Evolutionary conservation across 805 yeast genomes (phyloP).

Genomic region (Blastobotrys muscicola): DNA sequence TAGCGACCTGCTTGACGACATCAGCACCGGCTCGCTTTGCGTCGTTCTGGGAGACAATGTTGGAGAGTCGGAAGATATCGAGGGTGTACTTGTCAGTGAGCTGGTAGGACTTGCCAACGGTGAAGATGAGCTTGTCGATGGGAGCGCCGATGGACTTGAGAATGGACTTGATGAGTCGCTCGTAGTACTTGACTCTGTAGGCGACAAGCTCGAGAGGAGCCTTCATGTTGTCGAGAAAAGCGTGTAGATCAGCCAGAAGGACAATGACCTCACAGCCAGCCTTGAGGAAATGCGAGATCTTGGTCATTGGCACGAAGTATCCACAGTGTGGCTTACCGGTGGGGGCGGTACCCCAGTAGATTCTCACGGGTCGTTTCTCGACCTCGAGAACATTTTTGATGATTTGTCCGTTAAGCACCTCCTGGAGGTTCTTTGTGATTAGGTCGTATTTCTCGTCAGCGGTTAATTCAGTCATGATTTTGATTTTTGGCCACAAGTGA

Average conservation of each 20-base stretch:
- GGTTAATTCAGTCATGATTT: slow-evolving; percentile 7
- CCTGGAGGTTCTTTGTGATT: slow-evolving; percentile 83
- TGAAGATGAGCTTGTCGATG: slow-evolving; percentile 75
- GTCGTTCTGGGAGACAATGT: slow-evolving; percentile 83
- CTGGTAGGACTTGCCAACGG: slow-evolving; percentile 87
- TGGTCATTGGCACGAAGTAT: slow-evolving; percentile 96
- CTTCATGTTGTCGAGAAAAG: slow-evolving; percentile 95
- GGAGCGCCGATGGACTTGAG: slow-evolving; percentile 84
- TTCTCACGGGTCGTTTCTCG: slow-evolving; percentile 69
- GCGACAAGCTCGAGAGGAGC: slow-evolving; percentile 90
- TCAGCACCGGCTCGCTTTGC: slow-evolving; percentile 99
- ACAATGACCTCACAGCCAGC: slow-evolving; percentile 96
- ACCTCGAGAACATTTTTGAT: slow-evolving; percentile 74
- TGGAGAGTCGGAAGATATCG: slow-evolving; percentile 82
- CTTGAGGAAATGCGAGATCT: slow-evolving; percentile 84
- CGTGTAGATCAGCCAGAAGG: slow-evolving; percentile 90
- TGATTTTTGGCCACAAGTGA: background rate
- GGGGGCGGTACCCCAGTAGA: slow-evolving; percentile 99
- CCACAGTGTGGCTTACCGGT: slow-evolving; percentile 99
- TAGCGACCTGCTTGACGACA: slow-evolving; percentile 94
- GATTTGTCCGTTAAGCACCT: slow-evolving; percentile 79
- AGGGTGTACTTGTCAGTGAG: slow-evolving; percentile 64
- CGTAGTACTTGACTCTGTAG: slow-evolving; percentile 86
- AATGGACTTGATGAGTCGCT: slow-evolving; percentile 71
- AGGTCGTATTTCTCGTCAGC: slow-evolving; percentile 38